Conservation (phyloP, 306 rosid genomes). For the Quercus alba region DNA sequence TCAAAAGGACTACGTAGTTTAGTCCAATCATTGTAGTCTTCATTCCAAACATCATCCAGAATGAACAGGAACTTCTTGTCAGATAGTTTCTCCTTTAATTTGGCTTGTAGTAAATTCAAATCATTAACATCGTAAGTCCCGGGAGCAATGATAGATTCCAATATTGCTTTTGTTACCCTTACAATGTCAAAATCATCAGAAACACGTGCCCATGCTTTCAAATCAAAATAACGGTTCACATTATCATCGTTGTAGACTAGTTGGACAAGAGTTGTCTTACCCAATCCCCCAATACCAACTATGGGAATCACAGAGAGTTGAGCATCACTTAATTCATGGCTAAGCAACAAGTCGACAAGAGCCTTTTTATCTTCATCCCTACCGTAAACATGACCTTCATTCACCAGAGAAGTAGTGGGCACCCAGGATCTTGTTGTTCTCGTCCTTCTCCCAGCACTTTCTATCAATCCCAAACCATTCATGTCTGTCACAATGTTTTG, state of each 20-base stretch:
- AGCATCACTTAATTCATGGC: neutral
- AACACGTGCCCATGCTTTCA: neutral
- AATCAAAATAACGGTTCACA: neutral
- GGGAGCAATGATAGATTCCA: neutral
- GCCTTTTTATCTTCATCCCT: neutral
- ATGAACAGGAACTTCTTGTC: neutral
- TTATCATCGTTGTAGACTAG: neutral
- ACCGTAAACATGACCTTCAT: neutral
- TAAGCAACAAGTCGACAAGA: neutral
- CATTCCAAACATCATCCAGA: neutral
- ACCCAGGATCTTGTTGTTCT: neutral
- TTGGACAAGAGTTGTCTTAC: neutral
- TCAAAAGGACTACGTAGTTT: neutral
- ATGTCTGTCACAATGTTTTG: neutral
- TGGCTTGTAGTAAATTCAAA: neutral
- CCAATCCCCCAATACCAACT: neutral
- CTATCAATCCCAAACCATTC: neutral
- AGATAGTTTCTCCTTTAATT: neutral
- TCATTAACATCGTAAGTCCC: neutral
- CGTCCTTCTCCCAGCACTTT: neutral
- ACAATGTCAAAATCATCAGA: neutral
- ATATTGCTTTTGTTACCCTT: neutral
- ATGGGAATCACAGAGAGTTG: neutral
- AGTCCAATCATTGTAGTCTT: neutral
- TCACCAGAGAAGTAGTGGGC: neutral